Conservation (phyloP, 2,329 filamentous ascomycete species). For the Gnomoniopsis sp. region DNA sequence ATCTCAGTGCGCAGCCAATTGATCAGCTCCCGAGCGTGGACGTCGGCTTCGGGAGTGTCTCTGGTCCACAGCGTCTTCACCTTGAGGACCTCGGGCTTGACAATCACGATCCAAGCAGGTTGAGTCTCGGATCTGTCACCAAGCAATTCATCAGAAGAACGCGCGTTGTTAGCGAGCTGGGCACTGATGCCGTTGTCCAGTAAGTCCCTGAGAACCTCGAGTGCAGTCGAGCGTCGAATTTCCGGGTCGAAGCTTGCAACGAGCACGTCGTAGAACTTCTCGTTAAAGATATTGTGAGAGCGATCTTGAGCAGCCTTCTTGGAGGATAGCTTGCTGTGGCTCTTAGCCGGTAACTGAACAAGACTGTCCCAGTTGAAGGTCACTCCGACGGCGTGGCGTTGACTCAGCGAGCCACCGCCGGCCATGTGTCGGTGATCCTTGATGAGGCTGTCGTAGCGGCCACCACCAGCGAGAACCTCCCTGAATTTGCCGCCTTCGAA, state of each 20-base stretch:
- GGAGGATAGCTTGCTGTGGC: conserved; percentile 55
- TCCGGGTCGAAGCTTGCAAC: conserved; percentile 82
- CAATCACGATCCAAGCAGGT: conserved; percentile 84
- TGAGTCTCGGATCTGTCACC: conserved; percentile 72
- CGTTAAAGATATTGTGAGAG: conserved; percentile 54
- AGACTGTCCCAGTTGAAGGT: conserved; percentile 86
- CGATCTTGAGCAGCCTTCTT: conserved; percentile 67
- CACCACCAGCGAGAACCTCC: conserved; percentile 89
- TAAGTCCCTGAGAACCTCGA: conserved; percentile 73
- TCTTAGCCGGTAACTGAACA: conserved; percentile 58
- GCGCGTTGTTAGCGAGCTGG: conserved; percentile 77
- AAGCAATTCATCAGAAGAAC: conserved; percentile 75
- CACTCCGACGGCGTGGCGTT: conserved; percentile 85
- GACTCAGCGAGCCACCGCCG: conserved; percentile 38
- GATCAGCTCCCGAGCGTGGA: conserved; percentile 70
- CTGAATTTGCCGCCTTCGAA: conserved; percentile 78
- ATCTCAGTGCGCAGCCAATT: conserved; percentile 78
- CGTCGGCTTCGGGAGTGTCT: conserved; percentile 71
- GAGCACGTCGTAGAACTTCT: conserved; percentile 78
- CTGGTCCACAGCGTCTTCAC: conserved; percentile 75
- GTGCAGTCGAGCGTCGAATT: conserved; percentile 69
- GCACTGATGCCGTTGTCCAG: conserved; percentile 85
- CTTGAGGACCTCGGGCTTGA: conserved; percentile 79
- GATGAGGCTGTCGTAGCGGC: conserved; percentile 87
- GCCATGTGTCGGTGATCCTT: conserved; percentile 74